A percentile compares a stretch with the other conserved stretches of the same genome.
These are phyloP conservation scores for Colletotrichum navitas DNA, from an alignment of 2,329 filamentous ascomycete genomes.

Conservation along the genomic window DNA sequence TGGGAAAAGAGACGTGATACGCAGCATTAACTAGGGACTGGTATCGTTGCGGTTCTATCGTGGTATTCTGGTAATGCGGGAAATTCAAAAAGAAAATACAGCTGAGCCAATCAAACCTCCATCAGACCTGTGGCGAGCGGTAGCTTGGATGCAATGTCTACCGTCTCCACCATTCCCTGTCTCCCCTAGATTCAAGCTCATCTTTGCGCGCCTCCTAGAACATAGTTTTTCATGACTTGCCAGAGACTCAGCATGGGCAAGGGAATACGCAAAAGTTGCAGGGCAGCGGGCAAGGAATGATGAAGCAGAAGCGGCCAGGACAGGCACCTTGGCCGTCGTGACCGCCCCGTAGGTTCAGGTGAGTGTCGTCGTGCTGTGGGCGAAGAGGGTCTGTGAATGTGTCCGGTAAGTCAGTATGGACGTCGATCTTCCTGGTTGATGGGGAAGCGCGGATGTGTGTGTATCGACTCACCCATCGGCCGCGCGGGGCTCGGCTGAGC, in stretches of 20 bases:
- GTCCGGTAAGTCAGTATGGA: not conserved
- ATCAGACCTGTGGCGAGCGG: too few species aligned
- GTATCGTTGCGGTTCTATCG: too few species aligned
- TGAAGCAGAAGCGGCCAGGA: constrained; percentile 54
- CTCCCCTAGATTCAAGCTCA: too few species aligned
- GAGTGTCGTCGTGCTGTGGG: not conserved
- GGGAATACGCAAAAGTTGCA: constrained; percentile 52
- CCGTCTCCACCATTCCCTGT: too few species aligned
- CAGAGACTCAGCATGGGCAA: constrained; percentile 44
- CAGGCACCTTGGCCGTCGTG: constrained; percentile 42
- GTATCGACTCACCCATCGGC: not conserved
- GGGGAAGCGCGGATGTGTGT: not conserved
- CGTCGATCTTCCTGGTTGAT: not conserved
- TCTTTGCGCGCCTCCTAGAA: not conserved
- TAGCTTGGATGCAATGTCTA: too few species aligned
- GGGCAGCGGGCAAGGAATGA: constrained; percentile 54
- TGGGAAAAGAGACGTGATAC: too few species aligned
- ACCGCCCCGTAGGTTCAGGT: not conserved
- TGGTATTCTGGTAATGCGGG: too few species aligned
- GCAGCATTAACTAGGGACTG: too few species aligned
- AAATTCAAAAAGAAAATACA: too few species aligned
- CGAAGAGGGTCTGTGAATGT: not conserved
- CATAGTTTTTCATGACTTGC: not conserved
- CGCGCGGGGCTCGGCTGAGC: not conserved
- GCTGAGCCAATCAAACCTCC: too few species aligned